A percentile compares a stretch with the other conserved stretches of the same genome.
Evolutionary conservation across 108 stramenopile genomes (phyloP).

Genomic region (Stephanodiscus triporus): DNA sequence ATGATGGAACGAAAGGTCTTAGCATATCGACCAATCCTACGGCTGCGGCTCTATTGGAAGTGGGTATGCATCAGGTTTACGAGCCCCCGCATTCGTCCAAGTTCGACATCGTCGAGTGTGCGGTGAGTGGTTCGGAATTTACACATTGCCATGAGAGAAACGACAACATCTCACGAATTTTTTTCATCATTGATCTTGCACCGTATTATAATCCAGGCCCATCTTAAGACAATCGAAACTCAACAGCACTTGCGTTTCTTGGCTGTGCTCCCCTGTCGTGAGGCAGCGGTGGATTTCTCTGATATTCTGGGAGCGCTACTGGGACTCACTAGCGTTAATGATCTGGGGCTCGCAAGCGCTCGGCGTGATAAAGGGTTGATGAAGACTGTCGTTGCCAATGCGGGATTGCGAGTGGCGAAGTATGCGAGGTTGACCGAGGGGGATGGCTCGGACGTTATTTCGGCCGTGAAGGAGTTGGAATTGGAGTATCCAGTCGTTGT

Average conservation of each 20-base stretch:
- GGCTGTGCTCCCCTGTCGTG: constrained; percentile 57
- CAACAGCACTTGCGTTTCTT: constrained; percentile 63
- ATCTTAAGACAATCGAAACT: constrained; percentile 60
- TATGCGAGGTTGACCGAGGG: constrained; percentile 56
- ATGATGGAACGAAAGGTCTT: constrained; percentile 43
- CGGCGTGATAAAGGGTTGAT: constrained; percentile 70
- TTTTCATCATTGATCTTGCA: not conserved
- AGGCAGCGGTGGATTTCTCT: constrained; percentile 52
- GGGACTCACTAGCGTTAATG: constrained; percentile 54
- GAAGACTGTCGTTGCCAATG: constrained; percentile 65
- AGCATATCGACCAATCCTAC: constrained; percentile 49
- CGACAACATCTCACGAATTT: not conserved
- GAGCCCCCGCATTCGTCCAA: constrained; percentile 57
- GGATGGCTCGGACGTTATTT: constrained; percentile 45
- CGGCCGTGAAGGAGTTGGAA: constrained; percentile 55
- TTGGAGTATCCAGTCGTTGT: constrained; percentile 61
- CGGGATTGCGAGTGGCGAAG: constrained; percentile 61
- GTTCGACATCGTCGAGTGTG: constrained; percentile 64
- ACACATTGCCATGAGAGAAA: not conserved
- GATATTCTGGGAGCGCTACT: constrained; percentile 57
- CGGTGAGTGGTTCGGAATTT: constrained; percentile 11
- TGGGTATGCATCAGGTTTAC: constrained; percentile 61
- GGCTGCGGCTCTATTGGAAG: constrained; percentile 55
- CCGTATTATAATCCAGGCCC: not conserved
- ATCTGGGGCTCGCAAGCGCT: constrained; percentile 54